phyloP scores from a whole-genome alignment of 1,284 basidiomycete genomes.

The Microbotryum violaceum region DNA sequence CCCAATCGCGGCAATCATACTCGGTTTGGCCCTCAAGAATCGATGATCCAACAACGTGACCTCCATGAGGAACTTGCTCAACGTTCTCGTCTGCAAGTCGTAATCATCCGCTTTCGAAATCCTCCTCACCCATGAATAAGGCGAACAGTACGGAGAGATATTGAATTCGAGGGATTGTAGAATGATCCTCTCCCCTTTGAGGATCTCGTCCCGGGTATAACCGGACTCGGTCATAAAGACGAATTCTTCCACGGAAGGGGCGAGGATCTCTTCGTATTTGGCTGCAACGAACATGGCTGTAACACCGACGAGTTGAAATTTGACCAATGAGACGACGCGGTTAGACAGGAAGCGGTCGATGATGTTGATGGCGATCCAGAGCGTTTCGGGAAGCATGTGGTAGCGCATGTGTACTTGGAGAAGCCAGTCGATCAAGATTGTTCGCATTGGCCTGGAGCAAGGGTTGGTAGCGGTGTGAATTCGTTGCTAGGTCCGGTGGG shows the following conservation, averaged over 20 bases:
- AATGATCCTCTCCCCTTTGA: slow-evolving; percentile 96
- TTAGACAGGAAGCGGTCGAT: slow-evolving; percentile 57
- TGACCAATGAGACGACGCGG: slow-evolving; percentile 54
- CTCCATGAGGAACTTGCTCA: slow-evolving; percentile 97
- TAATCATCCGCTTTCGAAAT: slow-evolving; percentile 99
- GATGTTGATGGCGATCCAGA: slow-evolving; percentile 60
- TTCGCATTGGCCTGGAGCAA: slow-evolving; percentile 47
- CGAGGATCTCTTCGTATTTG: slow-evolving; percentile 60
- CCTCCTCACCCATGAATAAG: slow-evolving; percentile 97
- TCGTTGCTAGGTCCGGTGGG: not conserved
- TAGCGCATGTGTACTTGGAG: slow-evolving; percentile 57
- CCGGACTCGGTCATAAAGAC: slow-evolving; percentile 96
- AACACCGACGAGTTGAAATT: slow-evolving; percentile 58
- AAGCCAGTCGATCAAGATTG: slow-evolving; percentile 53
- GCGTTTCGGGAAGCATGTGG: slow-evolving; percentile 60
- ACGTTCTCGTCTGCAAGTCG: slow-evolving; percentile 91
- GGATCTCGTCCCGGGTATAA: slow-evolving; percentile 87
- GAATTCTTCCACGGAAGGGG: slow-evolving; percentile 85
- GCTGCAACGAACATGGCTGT: slow-evolving; percentile 59
- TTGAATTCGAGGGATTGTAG: slow-evolving; percentile 87
- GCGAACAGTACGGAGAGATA: slow-evolving; percentile 95
- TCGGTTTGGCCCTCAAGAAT: slow-evolving; percentile 89
- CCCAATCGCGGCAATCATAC: slow-evolving; percentile 89
- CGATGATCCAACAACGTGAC: slow-evolving; percentile 87
- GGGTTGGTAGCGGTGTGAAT: not conserved